Percentiles rank a stretch among this genome's conserved stretches.
These are phyloP conservation scores for Colletotrichum abscissum DNA, from an alignment of 2,329 filamentous ascomycete species.

Conservation along the genomic window DNA sequence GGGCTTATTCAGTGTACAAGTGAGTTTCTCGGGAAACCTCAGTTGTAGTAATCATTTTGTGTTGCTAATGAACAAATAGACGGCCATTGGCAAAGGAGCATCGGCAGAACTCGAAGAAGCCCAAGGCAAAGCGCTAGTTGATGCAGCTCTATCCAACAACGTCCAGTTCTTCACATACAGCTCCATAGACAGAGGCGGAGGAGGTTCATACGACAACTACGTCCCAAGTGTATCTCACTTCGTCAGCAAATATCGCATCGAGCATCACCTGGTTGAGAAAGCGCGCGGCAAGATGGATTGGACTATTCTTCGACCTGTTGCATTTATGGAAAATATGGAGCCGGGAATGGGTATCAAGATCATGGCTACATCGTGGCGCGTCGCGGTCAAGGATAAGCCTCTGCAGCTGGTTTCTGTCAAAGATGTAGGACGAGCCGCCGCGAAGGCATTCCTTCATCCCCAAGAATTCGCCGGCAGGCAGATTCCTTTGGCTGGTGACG, in stretches of 20 bases:
- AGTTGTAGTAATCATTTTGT: not conserved
- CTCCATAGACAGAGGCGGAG: conserved; percentile 68
- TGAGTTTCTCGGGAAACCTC: not conserved
- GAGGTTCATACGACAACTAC: conserved; percentile 56
- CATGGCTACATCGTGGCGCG: conserved; percentile 45
- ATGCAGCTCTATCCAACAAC: conserved; percentile 60
- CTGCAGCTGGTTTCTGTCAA: conserved; percentile 50
- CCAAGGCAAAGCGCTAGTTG: conserved; percentile 65
- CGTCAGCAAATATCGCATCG: conserved; percentile 65
- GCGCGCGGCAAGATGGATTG: conserved; percentile 57
- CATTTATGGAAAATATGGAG: conserved; percentile 65
- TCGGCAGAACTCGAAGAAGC: conserved; percentile 38
- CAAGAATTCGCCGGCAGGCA: conserved; percentile 42
- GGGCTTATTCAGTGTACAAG: conserved; percentile 65
- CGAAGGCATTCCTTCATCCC: conserved; percentile 48
- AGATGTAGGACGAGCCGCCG: conserved; percentile 56
- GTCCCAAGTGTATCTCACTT: conserved; percentile 67
- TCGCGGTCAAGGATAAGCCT: conserved; percentile 42
- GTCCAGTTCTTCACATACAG: conserved; percentile 69
- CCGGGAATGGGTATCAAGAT: conserved; percentile 44
- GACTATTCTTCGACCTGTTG: conserved; percentile 68
- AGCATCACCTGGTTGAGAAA: conserved; percentile 61
- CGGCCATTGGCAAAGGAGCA: not conserved
- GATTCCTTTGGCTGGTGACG: conserved; percentile 50
- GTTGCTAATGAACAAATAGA: not conserved